phyloP scores from a whole-genome alignment of 257 asterid genomes.

The Fraxinus quadrangulata region DNA sequence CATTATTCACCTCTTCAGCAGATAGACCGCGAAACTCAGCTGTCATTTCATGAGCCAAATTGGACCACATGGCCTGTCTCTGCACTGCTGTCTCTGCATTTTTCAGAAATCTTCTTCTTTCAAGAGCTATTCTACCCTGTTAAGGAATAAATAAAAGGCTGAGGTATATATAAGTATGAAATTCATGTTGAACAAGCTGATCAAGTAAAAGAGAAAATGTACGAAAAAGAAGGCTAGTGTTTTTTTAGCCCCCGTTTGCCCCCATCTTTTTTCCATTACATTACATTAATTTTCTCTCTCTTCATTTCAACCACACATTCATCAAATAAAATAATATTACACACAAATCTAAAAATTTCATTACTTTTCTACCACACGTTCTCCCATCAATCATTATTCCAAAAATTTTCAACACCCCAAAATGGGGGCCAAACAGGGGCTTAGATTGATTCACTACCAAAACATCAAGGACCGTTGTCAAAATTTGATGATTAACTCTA shows the following conservation, averaged over 20 bases:
- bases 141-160: conserved; percentile 19
- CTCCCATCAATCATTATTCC: too few species aligned
- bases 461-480: conserved; percentile 4
- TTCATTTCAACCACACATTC: too few species aligned
- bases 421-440: too few species aligned
- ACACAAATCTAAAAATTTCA: too few species aligned
- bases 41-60: conserved; percentile 99
- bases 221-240: background rate
- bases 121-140: conserved; percentile 98
- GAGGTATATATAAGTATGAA: background rate
- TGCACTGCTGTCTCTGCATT: conserved; percentile 97
- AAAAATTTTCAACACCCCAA: too few species aligned
- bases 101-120: conserved; percentile 86
- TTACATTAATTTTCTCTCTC: too few species aligned
- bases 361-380: too few species aligned
- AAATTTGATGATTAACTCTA: background rate
- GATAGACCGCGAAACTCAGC: conserved; percentile 97
- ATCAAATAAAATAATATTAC: too few species aligned
- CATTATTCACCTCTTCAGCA: conserved; percentile 84
- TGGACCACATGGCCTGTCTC: conserved; percentile 95
- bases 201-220: conserved; percentile 12
- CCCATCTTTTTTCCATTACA: too few species aligned
- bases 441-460: conserved; percentile 7
- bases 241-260: background rate
- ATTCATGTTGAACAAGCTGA: background rate